Evolutionary conservation across 306 rosid species (phyloP), one percentile per base, ranked within the genome.

Genomic region (Dryas drummondii): DNA sequence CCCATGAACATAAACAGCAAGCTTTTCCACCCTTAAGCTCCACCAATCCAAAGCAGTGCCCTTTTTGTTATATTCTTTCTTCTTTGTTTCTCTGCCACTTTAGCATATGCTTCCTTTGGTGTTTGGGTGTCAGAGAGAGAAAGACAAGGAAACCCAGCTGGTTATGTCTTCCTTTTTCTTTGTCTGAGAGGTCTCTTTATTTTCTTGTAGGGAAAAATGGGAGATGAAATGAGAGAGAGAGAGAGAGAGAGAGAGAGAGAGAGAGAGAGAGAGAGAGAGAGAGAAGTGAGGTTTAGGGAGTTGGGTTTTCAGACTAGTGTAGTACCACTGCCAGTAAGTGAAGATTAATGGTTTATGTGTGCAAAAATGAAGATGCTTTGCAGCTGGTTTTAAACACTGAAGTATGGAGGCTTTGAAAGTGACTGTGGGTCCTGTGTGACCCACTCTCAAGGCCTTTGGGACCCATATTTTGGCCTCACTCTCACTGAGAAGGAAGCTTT

Each of bases 351-450:
- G 56, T 22, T 17, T 47, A 3, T 12, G 32, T 50, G 54, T 62
- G 79, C 62, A 64, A 74, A 80, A 84, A 74, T 70, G 83, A 26
- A 77, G 73, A 72, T 78, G 91, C 85, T 84, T 83, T 85, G 90
- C 60, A 70, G 89, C 87, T 77, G 96, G 85, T 82, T 88, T 83
- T 94, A 83, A 84, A 77, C 90, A 76, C 75, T 44, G 16, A 63
- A 40, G 66, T 60, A 54, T 56, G 69, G 80, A 57, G 79, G 54
- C 44, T 44, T 16, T 40, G 78, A 67, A 26, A 74, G 71, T 44
- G 27, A 60, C 0, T 9, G 84, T 57, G 88, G 93, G 86, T 51
- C 89, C 89, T 14, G 79, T 45, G 84, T 89, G 88, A 64, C 86
- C 89, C 77, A 62, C 64, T 73, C 64, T 73, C 52, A 0, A 45